Conservation (phyloP, 345 rosid genomes). For the Hirschfeldia incana region DNA sequence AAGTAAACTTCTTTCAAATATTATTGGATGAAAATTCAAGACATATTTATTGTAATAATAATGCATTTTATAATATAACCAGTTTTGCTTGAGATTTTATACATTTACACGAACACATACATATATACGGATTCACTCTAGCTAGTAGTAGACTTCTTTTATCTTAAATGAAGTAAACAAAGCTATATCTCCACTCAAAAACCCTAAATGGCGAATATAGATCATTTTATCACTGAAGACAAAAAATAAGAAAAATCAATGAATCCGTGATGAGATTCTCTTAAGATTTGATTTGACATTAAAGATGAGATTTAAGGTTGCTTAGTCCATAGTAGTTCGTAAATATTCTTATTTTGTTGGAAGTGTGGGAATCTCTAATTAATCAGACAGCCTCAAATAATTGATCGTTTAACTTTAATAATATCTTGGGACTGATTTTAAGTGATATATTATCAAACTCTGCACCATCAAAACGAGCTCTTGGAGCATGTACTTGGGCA, state of each 20-base stretch:
- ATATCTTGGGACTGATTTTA: background rate
- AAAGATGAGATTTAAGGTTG: slow-evolving; percentile 21
- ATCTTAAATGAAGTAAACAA: background rate
- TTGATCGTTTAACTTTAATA: slow-evolving; percentile 1
- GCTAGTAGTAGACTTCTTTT: background rate
- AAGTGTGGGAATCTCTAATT: background rate
- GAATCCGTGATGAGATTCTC: slow-evolving; percentile 18
- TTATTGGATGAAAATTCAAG: background rate
- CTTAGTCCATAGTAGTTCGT: background rate
- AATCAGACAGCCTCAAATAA: background rate
- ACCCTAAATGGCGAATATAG: slow-evolving; percentile 1
- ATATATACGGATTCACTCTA: background rate
- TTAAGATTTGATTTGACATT: slow-evolving; percentile 22
- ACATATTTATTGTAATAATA: background rate
- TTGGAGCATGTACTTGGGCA: background rate
- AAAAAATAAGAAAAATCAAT: background rate
- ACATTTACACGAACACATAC: background rate
- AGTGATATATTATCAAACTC: background rate
- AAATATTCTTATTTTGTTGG: slow-evolving; percentile 1
- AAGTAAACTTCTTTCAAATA: slow-evolving; percentile 19
- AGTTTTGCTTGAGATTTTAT: background rate
- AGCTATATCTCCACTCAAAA: background rate
- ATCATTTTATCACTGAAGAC: background rate
- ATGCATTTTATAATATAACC: background rate
- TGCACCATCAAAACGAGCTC: background rate